Conservation (phyloP, 352 stramenopile species). For the Lagenidium giganteum region DNA sequence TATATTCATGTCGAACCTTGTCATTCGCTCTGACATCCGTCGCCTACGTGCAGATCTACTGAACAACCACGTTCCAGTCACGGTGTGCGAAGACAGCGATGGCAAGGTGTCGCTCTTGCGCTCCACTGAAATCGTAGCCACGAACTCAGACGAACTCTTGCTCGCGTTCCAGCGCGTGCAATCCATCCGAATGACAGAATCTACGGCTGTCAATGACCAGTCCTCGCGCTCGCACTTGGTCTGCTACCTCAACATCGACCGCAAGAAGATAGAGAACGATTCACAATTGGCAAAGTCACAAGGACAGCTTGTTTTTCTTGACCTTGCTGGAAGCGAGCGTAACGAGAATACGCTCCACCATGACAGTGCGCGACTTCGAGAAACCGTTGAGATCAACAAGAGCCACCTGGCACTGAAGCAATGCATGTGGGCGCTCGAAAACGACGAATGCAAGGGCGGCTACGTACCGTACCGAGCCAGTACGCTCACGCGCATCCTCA, state of each 20-base stretch:
- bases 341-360: slow-evolving; percentile 69
- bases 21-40: neutral
- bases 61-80: slow-evolving; percentile 33
- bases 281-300: slow-evolving; percentile 15
- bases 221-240: slow-evolving; percentile 58
- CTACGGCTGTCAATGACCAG: slow-evolving; percentile 57
- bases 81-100: slow-evolving; percentile 58
- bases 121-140: slow-evolving; percentile 31
- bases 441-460: slow-evolving; percentile 36
- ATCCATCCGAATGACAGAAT: slow-evolving; percentile 58
- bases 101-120: slow-evolving; percentile 56
- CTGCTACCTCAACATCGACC: slow-evolving; percentile 42
- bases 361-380: slow-evolving; percentile 43
- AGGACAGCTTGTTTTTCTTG: slow-evolving; percentile 38
- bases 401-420: slow-evolving; percentile 74
- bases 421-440: slow-evolving; percentile 52
- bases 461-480: slow-evolving; percentile 61
- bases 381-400: slow-evolving; percentile 78
- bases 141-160: slow-evolving; percentile 46
- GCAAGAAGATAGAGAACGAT: too few relatives aligned
- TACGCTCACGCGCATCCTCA: slow-evolving; percentile 64
- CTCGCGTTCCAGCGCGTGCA: slow-evolving; percentile 54
- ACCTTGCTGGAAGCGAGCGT: slow-evolving; percentile 65
- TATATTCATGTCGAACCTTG: neutral
- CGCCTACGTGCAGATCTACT: slow-evolving; percentile 39